A percentile compares a stretch with the other conserved stretches of the same genome.
Evolutionary conservation across 2,329 filamentous ascomycete species (phyloP).

Genomic region (Fusarium annulatum): DNA sequence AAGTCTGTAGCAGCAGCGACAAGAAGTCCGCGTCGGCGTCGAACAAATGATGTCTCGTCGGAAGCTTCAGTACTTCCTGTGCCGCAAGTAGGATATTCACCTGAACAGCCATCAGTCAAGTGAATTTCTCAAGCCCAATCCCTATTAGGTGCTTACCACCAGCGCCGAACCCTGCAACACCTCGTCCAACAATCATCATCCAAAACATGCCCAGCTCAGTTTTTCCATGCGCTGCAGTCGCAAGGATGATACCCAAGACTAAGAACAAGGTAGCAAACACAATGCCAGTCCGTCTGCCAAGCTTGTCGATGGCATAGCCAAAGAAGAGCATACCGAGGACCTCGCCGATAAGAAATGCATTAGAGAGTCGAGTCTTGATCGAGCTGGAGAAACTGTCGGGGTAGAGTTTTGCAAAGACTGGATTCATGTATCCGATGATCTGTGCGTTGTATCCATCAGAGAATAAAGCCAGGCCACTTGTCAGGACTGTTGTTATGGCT

Average conservation of each 20-base stretch:
- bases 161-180: not conserved
- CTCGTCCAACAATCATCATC: not conserved
- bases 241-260: not conserved
- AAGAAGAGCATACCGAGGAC: not conserved
- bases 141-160: not conserved
- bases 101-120: not conserved
- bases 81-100: not conserved
- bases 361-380: not conserved
- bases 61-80: slow-evolving; percentile 2
- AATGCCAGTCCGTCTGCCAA: not conserved
- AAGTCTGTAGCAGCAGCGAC: not conserved
- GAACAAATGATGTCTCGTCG: not conserved
- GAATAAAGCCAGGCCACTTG: not conserved
- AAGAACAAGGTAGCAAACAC: not conserved
- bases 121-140: rapidly evolving
- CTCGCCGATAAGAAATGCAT: not conserved
- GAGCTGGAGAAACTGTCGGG: not conserved
- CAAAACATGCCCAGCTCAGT: not conserved
- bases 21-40: not conserved
- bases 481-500: not conserved
- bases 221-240: not conserved
- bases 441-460: not conserved
- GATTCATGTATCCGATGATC: slow-evolving; percentile 3
- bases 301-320: not conserved
- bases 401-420: not conserved